Evolutionary conservation across 352 stramenopile genomes (phyloP).

Genomic region (Phytopythium vexans): DNA sequence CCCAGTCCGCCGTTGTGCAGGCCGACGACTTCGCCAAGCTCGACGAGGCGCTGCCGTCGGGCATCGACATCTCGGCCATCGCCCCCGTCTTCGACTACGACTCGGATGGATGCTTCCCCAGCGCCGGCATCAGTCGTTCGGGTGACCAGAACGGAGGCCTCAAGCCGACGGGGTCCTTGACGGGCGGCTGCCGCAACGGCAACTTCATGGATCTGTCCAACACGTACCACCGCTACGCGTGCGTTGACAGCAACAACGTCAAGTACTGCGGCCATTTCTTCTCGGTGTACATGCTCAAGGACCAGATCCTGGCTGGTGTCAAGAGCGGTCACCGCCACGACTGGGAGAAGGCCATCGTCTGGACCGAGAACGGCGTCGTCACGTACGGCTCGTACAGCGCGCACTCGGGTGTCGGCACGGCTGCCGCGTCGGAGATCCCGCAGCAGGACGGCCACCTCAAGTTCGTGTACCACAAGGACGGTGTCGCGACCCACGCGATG

Average conservation of each 20-base stretch:
- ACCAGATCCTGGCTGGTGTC: conserved; percentile 2
- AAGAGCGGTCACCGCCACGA: conserved; percentile 30
- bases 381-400: conserved; percentile 3
- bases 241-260: conserved; percentile 1
- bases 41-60: conserved; percentile 19
- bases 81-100: conserved; percentile 3
- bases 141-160: conserved; percentile 26
- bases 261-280: conserved; percentile 14
- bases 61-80: conserved; percentile 23
- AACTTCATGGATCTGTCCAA: conserved; percentile 13
- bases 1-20: conserved; percentile 1
- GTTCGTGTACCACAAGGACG: conserved; percentile 16
- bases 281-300: conserved; percentile 9
- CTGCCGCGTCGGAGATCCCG: conserved; percentile 1
- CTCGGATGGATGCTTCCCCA: conserved; percentile 27
- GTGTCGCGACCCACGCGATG: conserved; percentile 1
- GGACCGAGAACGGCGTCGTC: conserved; percentile 16
- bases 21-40: conserved; percentile 16
- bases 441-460: conserved; percentile 8
- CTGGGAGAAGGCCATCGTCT: conserved; percentile 40
- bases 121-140: conserved; percentile 27
- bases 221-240: conserved; percentile 15
- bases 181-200: conserved; percentile 8
- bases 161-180: conserved; percentile 19
- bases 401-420: conserved; percentile 5